Conservation (phyloP, 1,139 yeast genomes). For the Yamadazyma dendronema region DNA sequence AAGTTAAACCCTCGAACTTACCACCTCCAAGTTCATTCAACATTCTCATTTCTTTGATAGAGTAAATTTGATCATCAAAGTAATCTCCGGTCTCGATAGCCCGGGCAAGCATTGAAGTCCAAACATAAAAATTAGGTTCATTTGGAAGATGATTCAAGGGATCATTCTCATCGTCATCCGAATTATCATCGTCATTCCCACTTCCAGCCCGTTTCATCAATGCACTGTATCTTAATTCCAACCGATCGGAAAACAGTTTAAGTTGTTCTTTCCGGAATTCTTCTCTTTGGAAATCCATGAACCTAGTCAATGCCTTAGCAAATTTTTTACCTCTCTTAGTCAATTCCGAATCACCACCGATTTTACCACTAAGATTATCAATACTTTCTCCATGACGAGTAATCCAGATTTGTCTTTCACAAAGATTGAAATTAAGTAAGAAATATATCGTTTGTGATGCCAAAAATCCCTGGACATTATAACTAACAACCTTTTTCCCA, state of each 20-base stretch:
- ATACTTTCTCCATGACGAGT: conserved; percentile 91
- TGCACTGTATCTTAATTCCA: conserved; percentile 40
- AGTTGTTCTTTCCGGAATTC: conserved; percentile 68
- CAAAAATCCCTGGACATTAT: conserved; percentile 85
- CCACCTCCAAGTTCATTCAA: conserved; percentile 94
- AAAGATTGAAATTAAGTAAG: conserved; percentile 81
- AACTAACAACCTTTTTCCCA: conserved; percentile 89
- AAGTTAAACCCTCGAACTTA: conserved; percentile 82
- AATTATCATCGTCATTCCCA: conserved; percentile 11
- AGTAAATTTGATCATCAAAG: conserved; percentile 72
- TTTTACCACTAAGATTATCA: conserved; percentile 78
- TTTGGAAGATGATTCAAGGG: conserved; percentile 42
- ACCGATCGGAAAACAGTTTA: conserved; percentile 46
- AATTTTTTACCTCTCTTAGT: conserved; percentile 79
- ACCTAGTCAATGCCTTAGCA: conserved; percentile 66
- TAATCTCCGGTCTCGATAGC: conserved; percentile 74
- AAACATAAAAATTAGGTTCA: conserved; percentile 78
- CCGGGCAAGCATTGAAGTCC: conserved; percentile 86
- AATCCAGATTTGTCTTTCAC: conserved; percentile 92
- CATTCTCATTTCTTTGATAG: conserved; percentile 88
- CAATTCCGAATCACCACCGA: conserved; percentile 86
- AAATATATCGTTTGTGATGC: conserved; percentile 94
- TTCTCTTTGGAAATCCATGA: conserved; percentile 69
- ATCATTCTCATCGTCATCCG: conserved; percentile 19
- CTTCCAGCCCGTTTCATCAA: conserved; percentile 17